Evolutionary conservation across 768 basidiomycete species (phyloP), one percentile per base, ranked within the genome.

Genomic region (Hygrophoropsis aurantiaca): DNA sequence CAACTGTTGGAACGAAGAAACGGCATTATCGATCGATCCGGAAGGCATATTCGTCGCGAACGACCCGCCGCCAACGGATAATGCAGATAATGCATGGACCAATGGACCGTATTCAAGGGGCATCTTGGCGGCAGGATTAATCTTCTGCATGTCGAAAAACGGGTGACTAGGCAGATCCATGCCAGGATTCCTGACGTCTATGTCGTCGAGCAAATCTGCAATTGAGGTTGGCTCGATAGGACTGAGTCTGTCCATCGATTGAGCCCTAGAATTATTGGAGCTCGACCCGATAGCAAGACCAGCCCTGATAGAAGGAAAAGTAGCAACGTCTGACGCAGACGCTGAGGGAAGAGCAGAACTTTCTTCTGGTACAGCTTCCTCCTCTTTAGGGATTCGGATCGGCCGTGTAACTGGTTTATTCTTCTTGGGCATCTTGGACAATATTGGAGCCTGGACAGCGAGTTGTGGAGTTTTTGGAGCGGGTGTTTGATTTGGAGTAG

Each of bases 11-110:
- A 93, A 93, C 11, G 90, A 90, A 3, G 88, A 86, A 23, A 93
- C 89, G 1, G 90, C 90, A 25, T 90, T 88, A 62, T 93, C 90
- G 59, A 92, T 90, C n/a, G 89, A 88, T 10, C 87, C 87, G 5
- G 87, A 84, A 13, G 90, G 88, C 72, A 90, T 84, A 55, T 82
- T 87, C 39, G 58, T 70, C 30, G 88, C 84, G 57, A 91, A 91
- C 6, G 87, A 89, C 8, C 87, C 87, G 9, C 90, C 87, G 3
- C 88, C 88, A 11, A 90, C 87, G 2, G 91, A 92, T 27, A 93
- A 71, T 11, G 90, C 88, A 7, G 91, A 91, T 21, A 93, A 67
- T 1, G 91, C 90, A 58, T 91, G 88, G 1, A 91, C 90, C 39
- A 93, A 70, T 25, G 90, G 89, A 1, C 85, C 87, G 55, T 93